Base-by-base conservation (phyloP, 2,329 filamentous ascomycete species). In the Colletotrichum paranaense region DNA sequence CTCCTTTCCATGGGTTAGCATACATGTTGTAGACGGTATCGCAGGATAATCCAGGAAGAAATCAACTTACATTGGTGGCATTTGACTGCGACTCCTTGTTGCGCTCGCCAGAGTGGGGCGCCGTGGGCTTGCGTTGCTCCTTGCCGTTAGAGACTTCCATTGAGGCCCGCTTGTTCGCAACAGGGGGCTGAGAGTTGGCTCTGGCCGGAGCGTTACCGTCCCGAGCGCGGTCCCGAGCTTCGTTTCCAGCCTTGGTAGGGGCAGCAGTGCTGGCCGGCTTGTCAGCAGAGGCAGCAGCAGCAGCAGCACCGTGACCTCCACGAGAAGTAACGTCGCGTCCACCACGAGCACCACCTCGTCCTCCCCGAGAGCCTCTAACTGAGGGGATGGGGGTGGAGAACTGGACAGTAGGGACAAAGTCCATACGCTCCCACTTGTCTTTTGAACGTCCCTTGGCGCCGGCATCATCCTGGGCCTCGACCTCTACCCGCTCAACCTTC, bases 401-500 rank as follows among this genome's bases (percentile, higher is more conserved):
- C 71, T 92, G 92, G 62, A 97, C 95, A 16, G 91, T 93, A 9
- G 95, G 96, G 14, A 94, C 94, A 79, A 95, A 96, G 42, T 92
- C 91, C 70, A 98, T 90, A 1, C 92, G 89, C 72, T 94, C 92
- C 96, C 97, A 98, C 79, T 95, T 94, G 78, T 93, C 91, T 86
- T 97, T 97, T 88, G 92, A 82, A 86, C 90, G 78, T 28, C 84
- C 79, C 78, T 89, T 89, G 62, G 79, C 78, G 77, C 81, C 78
- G 79, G 87, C 78, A 67, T 91, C 84, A n/a, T 89, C 91, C 74
- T 91, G 88, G 56, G 82, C 84, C 76, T 93, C 92, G 60, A 92
- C 90, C 74, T 94, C 92, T 58, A 91, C 88, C 14, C 88, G 87
- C 26, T 90, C 86, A 38, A 86, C 83, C 66, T 86, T 84, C 68